Conservation (phyloP, 108 stramenopile species). For the Skeletonema marinoi region DNA sequence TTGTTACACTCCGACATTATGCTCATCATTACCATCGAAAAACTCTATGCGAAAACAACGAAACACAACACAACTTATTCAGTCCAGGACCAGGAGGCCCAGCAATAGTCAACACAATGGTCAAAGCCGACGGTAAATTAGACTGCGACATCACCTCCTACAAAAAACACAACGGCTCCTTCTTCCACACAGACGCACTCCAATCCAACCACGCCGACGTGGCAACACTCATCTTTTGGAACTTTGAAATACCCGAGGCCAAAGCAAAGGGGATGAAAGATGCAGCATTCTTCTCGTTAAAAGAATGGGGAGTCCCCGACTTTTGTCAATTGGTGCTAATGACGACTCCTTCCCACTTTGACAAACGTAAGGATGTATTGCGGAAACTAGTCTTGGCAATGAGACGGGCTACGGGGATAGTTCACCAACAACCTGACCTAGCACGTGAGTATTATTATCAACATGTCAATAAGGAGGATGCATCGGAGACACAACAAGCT, state of each 20-base stretch:
- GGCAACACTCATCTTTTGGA: constrained; percentile 61
- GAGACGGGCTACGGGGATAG: constrained; percentile 55
- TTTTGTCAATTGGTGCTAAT: constrained; percentile 62
- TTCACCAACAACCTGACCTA: constrained; percentile 47
- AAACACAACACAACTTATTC: background rate
- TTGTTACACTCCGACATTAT: background rate
- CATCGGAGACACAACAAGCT: constrained; percentile 24
- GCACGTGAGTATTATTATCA: constrained; percentile 47
- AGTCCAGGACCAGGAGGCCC: constrained; percentile 60
- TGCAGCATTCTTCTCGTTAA: constrained; percentile 51
- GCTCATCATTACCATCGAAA: too few relatives aligned
- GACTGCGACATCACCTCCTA: constrained; percentile 51
- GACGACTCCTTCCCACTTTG: constrained; percentile 50
- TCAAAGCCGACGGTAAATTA: constrained; percentile 54
- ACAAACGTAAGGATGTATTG: constrained; percentile 13
- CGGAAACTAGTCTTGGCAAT: constrained; percentile 56
- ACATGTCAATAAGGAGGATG: constrained; percentile 14
- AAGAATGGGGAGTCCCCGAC: constrained; percentile 69
- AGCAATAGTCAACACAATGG: constrained; percentile 66
- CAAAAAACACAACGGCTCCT: constrained; percentile 57
- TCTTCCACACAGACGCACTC: constrained; percentile 61
- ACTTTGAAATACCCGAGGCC: constrained; percentile 63
- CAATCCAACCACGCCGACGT: constrained; percentile 50
- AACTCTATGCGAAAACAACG: too few relatives aligned
- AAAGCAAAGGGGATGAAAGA: constrained; percentile 36